Evolutionary conservation across 2,329 filamentous ascomycete species (phyloP).

Genomic region (Trichoderma koningiopsis): DNA sequence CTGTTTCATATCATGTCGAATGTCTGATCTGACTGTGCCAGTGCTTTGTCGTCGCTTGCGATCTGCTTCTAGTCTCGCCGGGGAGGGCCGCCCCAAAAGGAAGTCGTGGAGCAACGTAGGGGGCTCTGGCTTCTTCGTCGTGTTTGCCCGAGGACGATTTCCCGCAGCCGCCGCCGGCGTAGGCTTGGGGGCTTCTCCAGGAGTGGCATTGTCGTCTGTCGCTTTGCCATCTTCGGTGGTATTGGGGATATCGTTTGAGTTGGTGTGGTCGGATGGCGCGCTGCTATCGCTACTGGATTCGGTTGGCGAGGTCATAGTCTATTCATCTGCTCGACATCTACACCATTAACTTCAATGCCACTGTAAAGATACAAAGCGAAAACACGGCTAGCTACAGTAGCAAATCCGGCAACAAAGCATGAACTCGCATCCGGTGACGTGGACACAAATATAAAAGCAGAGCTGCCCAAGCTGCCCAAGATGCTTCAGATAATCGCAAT

Average conservation of each 20-base stretch:
- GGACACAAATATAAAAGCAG: background rate
- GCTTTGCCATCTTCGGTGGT: slow-evolving; percentile 11
- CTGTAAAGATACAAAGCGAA: background rate
- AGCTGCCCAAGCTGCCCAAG: slow-evolving; percentile 24
- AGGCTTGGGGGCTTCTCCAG: slow-evolving; percentile 44
- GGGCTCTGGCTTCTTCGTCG: slow-evolving; percentile 43
- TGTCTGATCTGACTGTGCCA: slow-evolving; percentile 59
- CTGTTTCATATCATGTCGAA: slow-evolving; percentile 58
- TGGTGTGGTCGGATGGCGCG: slow-evolving; percentile 26
- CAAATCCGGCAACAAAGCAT: background rate
- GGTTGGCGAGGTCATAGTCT: slow-evolving; percentile 32
- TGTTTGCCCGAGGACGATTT: slow-evolving; percentile 39
- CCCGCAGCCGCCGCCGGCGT: slow-evolving; percentile 44
- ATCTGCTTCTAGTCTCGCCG: slow-evolving; percentile 56
- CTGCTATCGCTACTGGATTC: slow-evolving; percentile 29
- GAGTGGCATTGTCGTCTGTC: slow-evolving; percentile 24
- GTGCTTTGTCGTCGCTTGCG: slow-evolving; percentile 58
- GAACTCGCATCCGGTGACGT: background rate
- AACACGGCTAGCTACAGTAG: background rate
- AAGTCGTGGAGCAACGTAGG: slow-evolving; percentile 59
- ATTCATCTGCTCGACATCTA: slow-evolving; percentile 15
- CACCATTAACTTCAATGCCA: background rate
- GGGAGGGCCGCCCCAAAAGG: slow-evolving; percentile 57
- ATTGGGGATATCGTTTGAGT: slow-evolving; percentile 21
- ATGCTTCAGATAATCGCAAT: slow-evolving; percentile 4